Percentiles rank a stretch among this genome's conserved stretches.
Conservation (phyloP, 2,329 filamentous ascomycete species). For the Taxawa tesnikishii region DNA sequence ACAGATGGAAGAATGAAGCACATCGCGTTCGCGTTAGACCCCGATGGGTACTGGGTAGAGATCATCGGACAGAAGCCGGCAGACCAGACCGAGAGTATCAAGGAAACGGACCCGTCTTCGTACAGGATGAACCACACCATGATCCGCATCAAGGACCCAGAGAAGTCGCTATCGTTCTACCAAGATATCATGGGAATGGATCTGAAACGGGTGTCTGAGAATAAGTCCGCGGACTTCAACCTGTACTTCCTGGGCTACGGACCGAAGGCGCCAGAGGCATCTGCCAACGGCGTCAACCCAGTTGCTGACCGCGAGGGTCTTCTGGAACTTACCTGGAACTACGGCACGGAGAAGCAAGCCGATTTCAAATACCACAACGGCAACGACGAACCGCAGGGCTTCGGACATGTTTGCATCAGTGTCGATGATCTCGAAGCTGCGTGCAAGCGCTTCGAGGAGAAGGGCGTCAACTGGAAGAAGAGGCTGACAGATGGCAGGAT, state of each 20-base stretch:
- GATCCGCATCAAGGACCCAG: constrained; percentile 70
- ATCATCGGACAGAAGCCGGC: constrained; percentile 61
- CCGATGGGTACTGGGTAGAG: constrained; percentile 50
- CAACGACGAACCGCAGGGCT: constrained; percentile 83
- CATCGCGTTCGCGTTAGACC: constrained; percentile 74
- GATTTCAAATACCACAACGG: constrained; percentile 83
- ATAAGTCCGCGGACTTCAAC: constrained; percentile 62
- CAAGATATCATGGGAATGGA: constrained; percentile 81
- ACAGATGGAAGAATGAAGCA: constrained; percentile 74
- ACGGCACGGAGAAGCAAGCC: constrained; percentile 73
- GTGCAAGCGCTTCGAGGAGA: constrained; percentile 71
- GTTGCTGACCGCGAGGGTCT: constrained; percentile 66
- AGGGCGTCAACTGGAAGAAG: constrained; percentile 88
- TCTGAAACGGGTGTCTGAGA: constrained; percentile 61
- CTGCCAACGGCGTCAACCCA: constrained; percentile 43
- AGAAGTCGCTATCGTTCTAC: constrained; percentile 36
- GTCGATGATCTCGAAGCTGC: constrained; percentile 85
- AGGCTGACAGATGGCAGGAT: constrained; percentile 78
- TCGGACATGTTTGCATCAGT: constrained; percentile 79
- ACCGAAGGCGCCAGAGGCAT: constrained; percentile 32
- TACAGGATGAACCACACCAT: constrained; percentile 65
- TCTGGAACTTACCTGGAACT: constrained; percentile 80
- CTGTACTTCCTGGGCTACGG: constrained; percentile 85
- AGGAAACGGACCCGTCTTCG: constrained; percentile 57
- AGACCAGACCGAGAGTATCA: constrained; percentile 59